Evolutionary conservation across 2,329 filamentous ascomycete genomes (phyloP).

Genomic region (Hypoxylon sp.): DNA sequence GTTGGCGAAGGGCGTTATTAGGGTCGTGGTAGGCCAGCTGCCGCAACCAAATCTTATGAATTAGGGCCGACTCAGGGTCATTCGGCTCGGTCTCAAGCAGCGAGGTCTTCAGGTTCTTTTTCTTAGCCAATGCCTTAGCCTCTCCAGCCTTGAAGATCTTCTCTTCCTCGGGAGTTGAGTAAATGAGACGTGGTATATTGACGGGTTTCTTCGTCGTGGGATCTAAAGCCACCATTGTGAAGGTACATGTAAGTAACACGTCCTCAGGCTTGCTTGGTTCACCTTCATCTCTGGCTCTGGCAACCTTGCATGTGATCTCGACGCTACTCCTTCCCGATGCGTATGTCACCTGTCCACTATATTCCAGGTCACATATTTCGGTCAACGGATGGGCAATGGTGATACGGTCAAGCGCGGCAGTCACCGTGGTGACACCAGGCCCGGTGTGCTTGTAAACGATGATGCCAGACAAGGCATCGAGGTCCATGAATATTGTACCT

Average conservation of each 20-base stretch:
- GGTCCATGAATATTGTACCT: constrained; percentile 83
- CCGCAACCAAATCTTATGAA: constrained; percentile 80
- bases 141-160: constrained; percentile 74
- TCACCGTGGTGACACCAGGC: constrained; percentile 66
- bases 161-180: constrained; percentile 75
- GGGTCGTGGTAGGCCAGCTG: constrained; percentile 73
- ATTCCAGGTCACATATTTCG: constrained; percentile 83
- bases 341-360: constrained; percentile 75
- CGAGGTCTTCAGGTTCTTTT: constrained; percentile 72
- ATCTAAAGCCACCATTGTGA: constrained; percentile 83
- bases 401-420: constrained; percentile 65
- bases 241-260: constrained; percentile 66
- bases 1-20: constrained; percentile 53
- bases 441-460: constrained; percentile 79
- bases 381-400: constrained; percentile 77
- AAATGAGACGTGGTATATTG: constrained; percentile 68
- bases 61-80: constrained; percentile 78
- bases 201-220: constrained; percentile 76
- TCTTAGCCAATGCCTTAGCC: constrained; percentile 71
- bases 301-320: constrained; percentile 81
- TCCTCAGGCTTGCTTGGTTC: constrained; percentile 64
- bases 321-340: constrained; percentile 80
- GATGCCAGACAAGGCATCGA: constrained; percentile 82
- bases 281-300: constrained; percentile 74
- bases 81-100: constrained; percentile 78